phyloP scores from a whole-genome alignment of 352 stramenopile species.

The Pythium phragmitis region DNA sequence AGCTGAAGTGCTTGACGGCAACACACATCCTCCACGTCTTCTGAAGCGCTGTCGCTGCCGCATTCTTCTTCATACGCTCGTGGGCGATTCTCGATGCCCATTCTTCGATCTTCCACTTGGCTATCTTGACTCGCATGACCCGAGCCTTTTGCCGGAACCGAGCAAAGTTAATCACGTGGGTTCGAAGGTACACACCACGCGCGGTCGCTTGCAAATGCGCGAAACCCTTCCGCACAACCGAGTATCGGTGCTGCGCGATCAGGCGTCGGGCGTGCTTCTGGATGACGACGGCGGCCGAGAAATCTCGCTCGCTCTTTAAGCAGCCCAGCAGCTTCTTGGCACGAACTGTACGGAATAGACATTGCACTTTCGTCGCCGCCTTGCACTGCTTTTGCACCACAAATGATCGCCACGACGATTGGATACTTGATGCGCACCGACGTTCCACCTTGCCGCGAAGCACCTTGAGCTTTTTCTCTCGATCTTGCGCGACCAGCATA shows the following conservation, averaged over 20 bases:
- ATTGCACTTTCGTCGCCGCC: constrained; percentile 38
- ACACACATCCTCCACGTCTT: constrained; percentile 31
- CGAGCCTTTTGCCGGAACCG: constrained; percentile 8
- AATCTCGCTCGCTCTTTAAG: constrained; percentile 29
- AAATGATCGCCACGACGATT: constrained; percentile 32
- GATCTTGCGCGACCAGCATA: constrained; percentile 26
- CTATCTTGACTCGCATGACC: constrained; percentile 19
- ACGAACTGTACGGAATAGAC: constrained; percentile 16
- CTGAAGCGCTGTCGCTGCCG: constrained; percentile 41
- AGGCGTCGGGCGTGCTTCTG: constrained; percentile 10
- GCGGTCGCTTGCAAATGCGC: constrained; percentile 11
- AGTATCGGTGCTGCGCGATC: background rate
- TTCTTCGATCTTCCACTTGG: constrained; percentile 23
- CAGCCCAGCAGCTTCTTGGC: constrained; percentile 31
- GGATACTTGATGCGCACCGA: constrained; percentile 31
- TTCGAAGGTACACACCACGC: constrained; percentile 11
- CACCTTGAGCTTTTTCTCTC: constrained; percentile 12
- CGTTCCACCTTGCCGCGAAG: constrained; percentile 23
- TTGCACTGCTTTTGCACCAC: constrained; percentile 4
- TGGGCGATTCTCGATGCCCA: constrained; percentile 7
- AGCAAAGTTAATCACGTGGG: constrained; percentile 13
- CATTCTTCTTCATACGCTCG: constrained; percentile 20
- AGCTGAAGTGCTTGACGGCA: background rate
- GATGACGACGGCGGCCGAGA: constrained; percentile 17
- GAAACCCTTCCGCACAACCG: background rate